phyloP scores from a whole-genome alignment of 2,329 filamentous ascomycete genomes.

The Ilyonectria robusta region DNA sequence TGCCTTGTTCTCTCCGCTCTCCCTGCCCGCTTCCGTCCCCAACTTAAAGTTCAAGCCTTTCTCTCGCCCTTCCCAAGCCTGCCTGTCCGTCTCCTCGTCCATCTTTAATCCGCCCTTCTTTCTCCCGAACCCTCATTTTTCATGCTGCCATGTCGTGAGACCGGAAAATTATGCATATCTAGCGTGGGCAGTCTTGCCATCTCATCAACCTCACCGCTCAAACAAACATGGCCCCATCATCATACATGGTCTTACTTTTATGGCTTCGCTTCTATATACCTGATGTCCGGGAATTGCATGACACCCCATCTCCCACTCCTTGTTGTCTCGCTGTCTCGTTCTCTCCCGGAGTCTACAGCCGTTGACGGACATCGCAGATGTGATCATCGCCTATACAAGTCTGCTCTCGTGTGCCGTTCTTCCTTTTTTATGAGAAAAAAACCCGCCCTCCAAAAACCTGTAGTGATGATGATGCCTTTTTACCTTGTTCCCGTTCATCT shows the following conservation, averaged over 20 bases:
- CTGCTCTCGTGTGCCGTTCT: constrained; percentile 27
- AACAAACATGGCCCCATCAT: constrained; percentile 5
- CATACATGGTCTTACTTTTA: constrained; percentile 35
- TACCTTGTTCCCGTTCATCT: constrained; percentile 28
- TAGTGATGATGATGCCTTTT: constrained; percentile 33
- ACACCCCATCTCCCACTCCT: constrained; percentile 37
- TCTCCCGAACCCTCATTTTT: not conserved
- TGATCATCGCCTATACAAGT: constrained; percentile 40
- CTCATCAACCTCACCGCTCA: not conserved
- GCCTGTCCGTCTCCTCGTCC: not conserved
- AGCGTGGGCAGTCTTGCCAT: not conserved
- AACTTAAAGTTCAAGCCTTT: not conserved
- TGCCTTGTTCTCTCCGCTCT: not conserved
- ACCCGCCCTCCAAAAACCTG: constrained; percentile 29
- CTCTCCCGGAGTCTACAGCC: constrained; percentile 23
- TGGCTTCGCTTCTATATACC: constrained; percentile 40
- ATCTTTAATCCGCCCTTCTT: too few relatives aligned
- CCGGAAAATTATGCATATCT: not conserved
- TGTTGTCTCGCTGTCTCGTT: constrained; percentile 25
- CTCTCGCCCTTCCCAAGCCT: not conserved
- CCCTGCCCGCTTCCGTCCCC: not conserved
- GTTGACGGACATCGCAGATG: constrained; percentile 31
- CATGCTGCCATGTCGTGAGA: not conserved
- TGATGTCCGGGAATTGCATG: constrained; percentile 35
- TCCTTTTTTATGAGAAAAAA: constrained; percentile 16